A percentile compares a stretch with the other conserved stretches of the same genome.
These are phyloP conservation scores for Populus euphratica DNA, from an alignment of 345 rosid genomes.

Conservation along the genomic window DNA sequence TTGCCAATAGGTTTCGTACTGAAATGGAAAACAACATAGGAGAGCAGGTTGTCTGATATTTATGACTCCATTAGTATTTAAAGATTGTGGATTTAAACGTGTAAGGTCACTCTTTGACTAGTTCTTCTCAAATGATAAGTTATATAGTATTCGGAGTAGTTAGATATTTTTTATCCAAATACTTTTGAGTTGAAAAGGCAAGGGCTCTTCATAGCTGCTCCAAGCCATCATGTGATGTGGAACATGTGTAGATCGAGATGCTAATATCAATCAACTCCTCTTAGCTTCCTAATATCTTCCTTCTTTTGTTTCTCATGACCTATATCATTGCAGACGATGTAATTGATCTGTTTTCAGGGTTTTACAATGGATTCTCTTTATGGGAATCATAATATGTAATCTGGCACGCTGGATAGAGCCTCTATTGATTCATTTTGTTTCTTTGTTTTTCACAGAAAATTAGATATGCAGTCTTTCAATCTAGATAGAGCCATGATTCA, in stretches of 20 bases:
- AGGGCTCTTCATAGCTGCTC: background rate
- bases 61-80: background rate
- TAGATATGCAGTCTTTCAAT: background rate
- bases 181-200: no score
- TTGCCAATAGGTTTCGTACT: background rate
- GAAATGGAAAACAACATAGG: background rate
- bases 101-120: background rate
- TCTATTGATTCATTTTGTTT: no score
- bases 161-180: background rate
- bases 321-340: background rate
- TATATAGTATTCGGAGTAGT: no score
- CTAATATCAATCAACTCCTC: background rate
- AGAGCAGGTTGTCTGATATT: background rate
- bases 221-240: background rate
- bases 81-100: background rate
- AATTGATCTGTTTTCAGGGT: background rate
- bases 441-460: background rate
- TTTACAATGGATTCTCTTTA: background rate
- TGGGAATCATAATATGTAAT: no score
- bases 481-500: background rate
- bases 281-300: background rate
- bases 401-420: background rate
- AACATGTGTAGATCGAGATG: background rate
- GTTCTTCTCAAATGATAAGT: background rate
- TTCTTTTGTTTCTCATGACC: background rate